A percentile compares a stretch with the other conserved stretches of the same genome.
phyloP scores from a whole-genome alignment of 2,329 filamentous ascomycete genomes.

The Aureobasidium sp. region DNA sequence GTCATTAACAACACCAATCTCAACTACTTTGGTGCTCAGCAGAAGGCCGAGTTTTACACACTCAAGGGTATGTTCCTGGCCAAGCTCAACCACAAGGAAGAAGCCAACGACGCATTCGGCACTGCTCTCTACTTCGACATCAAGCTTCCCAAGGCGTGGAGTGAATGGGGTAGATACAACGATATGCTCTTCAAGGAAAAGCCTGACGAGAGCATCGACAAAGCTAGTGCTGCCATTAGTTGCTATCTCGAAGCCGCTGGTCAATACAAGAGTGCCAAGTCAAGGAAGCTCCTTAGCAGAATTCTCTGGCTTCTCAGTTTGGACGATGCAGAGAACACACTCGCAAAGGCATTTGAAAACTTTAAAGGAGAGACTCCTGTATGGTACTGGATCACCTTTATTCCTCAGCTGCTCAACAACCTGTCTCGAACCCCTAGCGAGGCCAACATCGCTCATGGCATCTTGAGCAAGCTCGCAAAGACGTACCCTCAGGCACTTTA shows the following conservation, averaged over 20 bases:
- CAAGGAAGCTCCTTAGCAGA: conserved; percentile 82
- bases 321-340: conserved; percentile 75
- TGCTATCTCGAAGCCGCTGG: conserved; percentile 95
- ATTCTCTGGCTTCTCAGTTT: conserved; percentile 94
- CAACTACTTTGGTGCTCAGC: conserved; percentile 91
- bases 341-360: conserved; percentile 82
- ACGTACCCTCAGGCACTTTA: conserved; percentile 90
- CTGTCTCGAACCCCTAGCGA: conserved; percentile 71
- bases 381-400: conserved; percentile 99
- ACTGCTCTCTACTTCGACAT: conserved; percentile 95
- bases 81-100: conserved; percentile 80
- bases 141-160: conserved; percentile 92
- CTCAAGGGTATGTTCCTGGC: conserved; percentile 99
- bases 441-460: conserved; percentile 73
- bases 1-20: conserved; percentile 99
- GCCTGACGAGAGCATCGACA: conserved; percentile 62
- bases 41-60: conserved; percentile 98
- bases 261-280: conserved; percentile 95
- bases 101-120: conserved; percentile 89
- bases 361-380: conserved; percentile 96
- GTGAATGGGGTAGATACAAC: conserved; percentile 98
- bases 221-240: conserved; percentile 84
- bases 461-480: conserved; percentile 90
- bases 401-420: conserved; percentile 88
- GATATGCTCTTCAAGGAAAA: conserved; percentile 93